Conservation (phyloP, 768 basidiomycete genomes). For the Boletus eberwhitei region DNA sequence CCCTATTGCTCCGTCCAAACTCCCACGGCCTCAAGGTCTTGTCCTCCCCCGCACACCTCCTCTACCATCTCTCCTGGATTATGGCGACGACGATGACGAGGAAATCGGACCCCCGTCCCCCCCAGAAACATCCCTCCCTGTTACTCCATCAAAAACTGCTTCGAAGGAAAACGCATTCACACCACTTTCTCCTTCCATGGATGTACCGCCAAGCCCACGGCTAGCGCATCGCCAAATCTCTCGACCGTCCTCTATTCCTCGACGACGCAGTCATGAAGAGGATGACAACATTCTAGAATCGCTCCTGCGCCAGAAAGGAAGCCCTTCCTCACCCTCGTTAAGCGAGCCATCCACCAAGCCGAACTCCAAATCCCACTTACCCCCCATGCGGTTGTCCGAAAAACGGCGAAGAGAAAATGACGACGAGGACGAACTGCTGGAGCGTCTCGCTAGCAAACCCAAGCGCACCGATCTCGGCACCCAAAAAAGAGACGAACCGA, state of each 20-base stretch:
- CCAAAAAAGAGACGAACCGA: constrained; percentile 38
- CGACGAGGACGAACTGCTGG: constrained; percentile 65
- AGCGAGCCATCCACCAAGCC: constrained; percentile 26
- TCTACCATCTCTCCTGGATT: constrained; percentile 67
- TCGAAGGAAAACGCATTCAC: constrained; percentile 18
- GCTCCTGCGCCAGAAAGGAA: constrained; percentile 39
- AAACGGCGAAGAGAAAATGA: constrained; percentile 73
- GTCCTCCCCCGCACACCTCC: constrained; percentile 47
- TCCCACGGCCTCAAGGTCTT: constrained; percentile 41
- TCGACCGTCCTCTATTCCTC: constrained; percentile 43
- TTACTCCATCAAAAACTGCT: constrained; percentile 10
- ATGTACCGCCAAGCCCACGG: constrained; percentile 38
- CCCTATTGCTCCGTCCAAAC: constrained; percentile 43
- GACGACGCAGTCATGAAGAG: constrained; percentile 44
- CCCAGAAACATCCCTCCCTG: constrained; percentile 10
- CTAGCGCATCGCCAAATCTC: constrained; percentile 37
- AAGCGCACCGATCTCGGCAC: constrained; percentile 52
- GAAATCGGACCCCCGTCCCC: constrained; percentile 23
- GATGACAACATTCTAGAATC: constrained; percentile 57
- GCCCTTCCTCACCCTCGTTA: constrained; percentile 38
- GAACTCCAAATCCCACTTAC: constrained; percentile 33
- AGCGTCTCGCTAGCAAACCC: constrained; percentile 54
- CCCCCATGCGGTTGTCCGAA: constrained; percentile 54
- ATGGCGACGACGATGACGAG: constrained; percentile 68
- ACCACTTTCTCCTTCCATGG: constrained; percentile 33